Evolutionary conservation across 179 eudicot genomes (phyloP), one percentile per base, ranked within the genome.

Genomic region (Dionaea muscipula): DNA sequence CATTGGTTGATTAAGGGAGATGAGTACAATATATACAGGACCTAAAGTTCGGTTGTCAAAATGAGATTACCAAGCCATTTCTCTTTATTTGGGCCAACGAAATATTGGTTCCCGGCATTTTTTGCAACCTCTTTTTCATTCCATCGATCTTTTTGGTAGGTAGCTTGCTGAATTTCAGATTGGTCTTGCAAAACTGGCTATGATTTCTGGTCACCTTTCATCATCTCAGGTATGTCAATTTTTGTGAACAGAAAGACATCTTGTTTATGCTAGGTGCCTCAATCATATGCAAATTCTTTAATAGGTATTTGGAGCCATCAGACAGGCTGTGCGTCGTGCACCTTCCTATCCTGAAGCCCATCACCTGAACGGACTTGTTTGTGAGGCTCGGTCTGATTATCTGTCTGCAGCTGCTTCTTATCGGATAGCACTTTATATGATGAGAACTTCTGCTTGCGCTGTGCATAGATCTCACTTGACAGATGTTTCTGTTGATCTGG

Each of bases 131-230:
- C 20, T 54, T n/a, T 45, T 38, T 26, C 28, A 41, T 51, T 0
- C n/a, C 17, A 6, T 13, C 51, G 52, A 46, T 43, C 23, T 23
- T 43, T 31, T 43, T 47, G 57, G 53, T 63, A 23, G 63, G 60
- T 81, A 91, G 99, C 73, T 87, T 72, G 85, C 96, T 52, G 94
- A 82, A 59, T 87, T 84, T 66, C 99, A 91, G 62, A 76, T 82
- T 66, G 99, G 96, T 63, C 93, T 91, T 53, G 81, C 85, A 39
- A 81, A 82, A 70, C 93, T 87, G 75, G 99, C 96, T 40, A 40
- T 77, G 59, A 71, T 55, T 49, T 84, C 85, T 55, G 78, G 85
- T 62, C 76, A 79, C 66, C 74, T 84, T 55, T 68, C 77, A 58
- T 82, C 86, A 64, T 58, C 93, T 36, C 83, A 77, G 99, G 96